Evolutionary conservation across 2,329 filamentous ascomycete genomes (phyloP), one percentile per base, ranked within the genome.

Genomic region (Neobulgaria alba): DNA sequence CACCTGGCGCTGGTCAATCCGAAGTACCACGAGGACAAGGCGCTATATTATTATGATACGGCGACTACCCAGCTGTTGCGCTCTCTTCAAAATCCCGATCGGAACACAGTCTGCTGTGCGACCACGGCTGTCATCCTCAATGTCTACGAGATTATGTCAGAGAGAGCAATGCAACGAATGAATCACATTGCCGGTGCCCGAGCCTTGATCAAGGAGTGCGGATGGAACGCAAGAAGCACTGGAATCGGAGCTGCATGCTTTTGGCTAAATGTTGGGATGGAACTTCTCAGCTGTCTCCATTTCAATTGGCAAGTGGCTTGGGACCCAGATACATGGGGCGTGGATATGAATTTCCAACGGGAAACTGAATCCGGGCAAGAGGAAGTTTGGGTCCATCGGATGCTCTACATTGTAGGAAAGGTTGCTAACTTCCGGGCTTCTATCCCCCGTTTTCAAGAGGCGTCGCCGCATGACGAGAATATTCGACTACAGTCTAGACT

Each of bases 141-240:
- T 53, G 84, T 94, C 3, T 95, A 93, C 63, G 88, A 95, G 61
- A 82, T 89, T 53, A 94, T 95, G 86, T 87, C 79, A 36, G 84
- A 90, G 57, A 77, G 77, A 50, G 79, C 83, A 4, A 68, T 81
- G 29, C 78, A 87, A 53, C 74, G 83, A n/a, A 90, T 92, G 81
- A 89, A 85, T 52, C 89, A 95, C 56, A 89, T 90, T 50, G 82
- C 84, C 0, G 87, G 87, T 4, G 86, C 87, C 8, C 75, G 87
- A 39, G 86, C 86, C 2, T 67, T 95, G 36, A 89, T 95, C 54
- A 85, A 87, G 46, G 87, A 95, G 57, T 95, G 88, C 55, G 78
- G 80, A 3, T 95, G 90, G 90, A 82, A 86, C 54, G 86, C 86
- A 0, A 77, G 71, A 47, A 84, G 84, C 26, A 74, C 72, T 1